Conservation (phyloP, 352 stramenopile species). For the Pythium catenulatum region DNA sequence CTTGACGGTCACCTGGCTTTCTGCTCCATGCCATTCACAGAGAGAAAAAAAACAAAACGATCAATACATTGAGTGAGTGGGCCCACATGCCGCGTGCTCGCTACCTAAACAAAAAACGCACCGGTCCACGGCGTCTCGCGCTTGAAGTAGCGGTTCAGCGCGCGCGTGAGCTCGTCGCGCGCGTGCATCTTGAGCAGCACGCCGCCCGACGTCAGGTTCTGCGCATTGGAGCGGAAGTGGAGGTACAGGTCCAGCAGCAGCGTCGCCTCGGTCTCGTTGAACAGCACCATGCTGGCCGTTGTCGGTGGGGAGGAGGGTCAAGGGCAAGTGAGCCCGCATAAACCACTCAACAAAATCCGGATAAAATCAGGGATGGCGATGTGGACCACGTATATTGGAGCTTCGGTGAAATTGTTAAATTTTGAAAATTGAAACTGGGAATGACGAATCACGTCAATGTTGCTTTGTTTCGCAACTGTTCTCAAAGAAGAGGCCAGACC, state of each 20-base stretch:
- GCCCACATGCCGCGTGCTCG: no score
- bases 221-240: conserved; percentile 63
- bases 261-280: conserved; percentile 73
- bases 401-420: no score
- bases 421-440: no score
- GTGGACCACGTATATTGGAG: conserved; percentile 38
- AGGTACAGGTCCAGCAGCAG: conserved; percentile 76
- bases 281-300: conserved; percentile 71
- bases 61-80: no score
- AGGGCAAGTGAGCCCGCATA: neutral
- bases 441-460: no score
- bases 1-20: conserved; percentile 79
- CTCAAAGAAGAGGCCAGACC: no score
- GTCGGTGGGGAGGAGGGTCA: neutral
- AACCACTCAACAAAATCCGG: conserved; percentile 49
- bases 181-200: conserved; percentile 72
- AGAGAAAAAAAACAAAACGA: no score
- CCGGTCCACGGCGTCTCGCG: conserved; percentile 67
- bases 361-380: conserved; percentile 14
- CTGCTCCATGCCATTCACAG: no score
- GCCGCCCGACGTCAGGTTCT: conserved; percentile 73
- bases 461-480: no score
- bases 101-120: neutral
- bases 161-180: conserved; percentile 68
- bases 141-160: conserved; percentile 70